These are phyloP conservation scores for Vaccinium myrtillus DNA, from an alignment of 148 eudicot genomes.

Conservation along the genomic window DNA sequence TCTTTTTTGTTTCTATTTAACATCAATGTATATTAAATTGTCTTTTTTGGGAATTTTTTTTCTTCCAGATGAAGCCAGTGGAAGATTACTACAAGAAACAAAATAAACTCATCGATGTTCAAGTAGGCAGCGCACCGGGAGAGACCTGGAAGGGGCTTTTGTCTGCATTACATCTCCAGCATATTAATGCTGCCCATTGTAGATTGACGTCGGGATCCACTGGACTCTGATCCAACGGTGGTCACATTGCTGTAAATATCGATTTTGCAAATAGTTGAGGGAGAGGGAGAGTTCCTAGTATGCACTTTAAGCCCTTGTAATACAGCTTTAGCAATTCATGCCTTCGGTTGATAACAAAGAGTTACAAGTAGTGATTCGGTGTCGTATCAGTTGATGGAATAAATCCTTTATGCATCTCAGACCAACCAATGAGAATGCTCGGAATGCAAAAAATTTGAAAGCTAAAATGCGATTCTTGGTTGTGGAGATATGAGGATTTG, in stretches of 20 bases:
- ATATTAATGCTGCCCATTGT: slow-evolving; percentile 38
- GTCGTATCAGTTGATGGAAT: not conserved
- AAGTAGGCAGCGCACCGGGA: slow-evolving; percentile 60
- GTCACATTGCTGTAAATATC: slow-evolving; percentile 10
- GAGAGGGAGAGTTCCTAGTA: not conserved
- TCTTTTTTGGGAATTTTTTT: not conserved
- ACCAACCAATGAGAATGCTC: not conserved
- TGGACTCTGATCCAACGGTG: not conserved
- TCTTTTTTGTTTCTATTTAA: not conserved
- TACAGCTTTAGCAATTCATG: not conserved
- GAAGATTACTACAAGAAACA: slow-evolving; percentile 77
- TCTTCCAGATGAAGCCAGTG: slow-evolving; percentile 53
- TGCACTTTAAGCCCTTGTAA: not conserved
- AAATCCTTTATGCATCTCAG: not conserved
- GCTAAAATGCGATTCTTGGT: not conserved
- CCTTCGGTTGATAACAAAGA: not conserved
- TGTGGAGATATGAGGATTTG: no score
- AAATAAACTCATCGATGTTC: slow-evolving; percentile 67
- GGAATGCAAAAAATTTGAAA: not conserved
- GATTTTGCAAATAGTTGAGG: not conserved
- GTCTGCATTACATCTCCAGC: slow-evolving; percentile 69
- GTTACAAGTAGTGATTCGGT: not conserved
- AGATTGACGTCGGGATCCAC: slow-evolving; percentile 9
- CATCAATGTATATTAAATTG: not conserved
- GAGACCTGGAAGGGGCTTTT: slow-evolving; percentile 77